These are phyloP conservation scores for Penicillium coffeae DNA, from an alignment of 495 filamentous ascomycete genomes.

Conservation along the genomic window DNA sequence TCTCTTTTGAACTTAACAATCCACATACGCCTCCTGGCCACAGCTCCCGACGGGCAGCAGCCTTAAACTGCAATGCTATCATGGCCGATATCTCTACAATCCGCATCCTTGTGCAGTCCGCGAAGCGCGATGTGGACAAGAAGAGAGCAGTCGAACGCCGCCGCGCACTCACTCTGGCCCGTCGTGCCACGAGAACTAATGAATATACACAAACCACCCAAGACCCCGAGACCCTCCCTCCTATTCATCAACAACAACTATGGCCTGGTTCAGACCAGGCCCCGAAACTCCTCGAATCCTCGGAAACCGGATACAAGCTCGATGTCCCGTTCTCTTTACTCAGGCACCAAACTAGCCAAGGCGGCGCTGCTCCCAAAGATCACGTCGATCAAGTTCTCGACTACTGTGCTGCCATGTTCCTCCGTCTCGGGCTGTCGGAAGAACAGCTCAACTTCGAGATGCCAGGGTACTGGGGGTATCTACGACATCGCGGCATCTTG, in stretches of 20 bases:
- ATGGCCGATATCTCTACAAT: conserved; percentile 40
- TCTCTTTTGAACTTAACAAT: neutral
- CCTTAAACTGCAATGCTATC: conserved; percentile 20
- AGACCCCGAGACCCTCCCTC: no score
- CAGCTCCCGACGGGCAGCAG: neutral
- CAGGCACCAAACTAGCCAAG: neutral
- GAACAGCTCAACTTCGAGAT: conserved; percentile 36
- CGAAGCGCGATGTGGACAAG: conserved; percentile 27
- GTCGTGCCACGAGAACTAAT: no score
- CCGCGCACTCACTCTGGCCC: no score
- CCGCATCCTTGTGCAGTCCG: conserved; percentile 38
- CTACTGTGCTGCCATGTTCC: conserved; percentile 36
- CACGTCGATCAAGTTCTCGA: conserved; percentile 24
- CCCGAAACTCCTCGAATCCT: neutral
- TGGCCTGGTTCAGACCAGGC: neutral
- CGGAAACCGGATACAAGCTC: conserved; percentile 1
- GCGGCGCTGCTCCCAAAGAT: conserved; percentile 13
- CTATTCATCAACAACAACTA: no score
- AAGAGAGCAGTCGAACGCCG: neutral
- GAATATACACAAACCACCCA: no score
- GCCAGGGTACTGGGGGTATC: conserved; percentile 25
- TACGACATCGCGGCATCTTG: conserved; percentile 9
- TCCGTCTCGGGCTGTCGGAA: conserved; percentile 24
- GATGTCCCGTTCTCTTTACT: neutral
- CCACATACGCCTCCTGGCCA: neutral